Conservation (phyloP, 495 filamentous ascomycete species). For the Penicillium riverlandense region DNA sequence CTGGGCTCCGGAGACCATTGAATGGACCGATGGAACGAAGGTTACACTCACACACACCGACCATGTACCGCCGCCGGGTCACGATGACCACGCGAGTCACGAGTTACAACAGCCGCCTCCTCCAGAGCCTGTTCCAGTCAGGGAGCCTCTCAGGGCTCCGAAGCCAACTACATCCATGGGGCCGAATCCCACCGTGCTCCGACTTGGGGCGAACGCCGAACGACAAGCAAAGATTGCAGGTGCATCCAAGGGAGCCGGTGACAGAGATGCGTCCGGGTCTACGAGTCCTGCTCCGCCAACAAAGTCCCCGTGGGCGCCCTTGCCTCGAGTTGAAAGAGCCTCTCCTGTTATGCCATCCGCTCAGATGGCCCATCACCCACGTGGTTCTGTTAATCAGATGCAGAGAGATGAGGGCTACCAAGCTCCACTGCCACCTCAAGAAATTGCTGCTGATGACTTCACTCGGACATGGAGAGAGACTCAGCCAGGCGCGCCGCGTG, state of each 20-base stretch:
- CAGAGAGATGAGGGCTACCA: constrained; percentile 21
- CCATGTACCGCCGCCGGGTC: constrained; percentile 16
- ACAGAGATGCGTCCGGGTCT: constrained; percentile 71
- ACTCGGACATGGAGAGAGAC: constrained; percentile 77
- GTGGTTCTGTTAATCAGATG: constrained; percentile 22
- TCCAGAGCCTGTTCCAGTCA: constrained; percentile 13
- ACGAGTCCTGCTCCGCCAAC: constrained; percentile 70
- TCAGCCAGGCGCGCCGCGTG: constrained; percentile 54
- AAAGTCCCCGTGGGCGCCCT: constrained; percentile 85
- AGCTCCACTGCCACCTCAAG: constrained; percentile 51
- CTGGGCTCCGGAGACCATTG: constrained; percentile 92
- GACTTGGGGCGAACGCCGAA: constrained; percentile 44
- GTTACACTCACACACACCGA: constrained; percentile 60
- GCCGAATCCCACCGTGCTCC: constrained; percentile 47
- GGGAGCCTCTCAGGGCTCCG: constrained; percentile 27
- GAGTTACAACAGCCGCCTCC: constrained; percentile 8
- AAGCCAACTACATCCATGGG: constrained; percentile 43
- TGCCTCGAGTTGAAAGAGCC: constrained; percentile 77
- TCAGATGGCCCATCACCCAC: constrained; percentile 24
- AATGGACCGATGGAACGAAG: constrained; percentile 97
- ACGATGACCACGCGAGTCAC: constrained; percentile 16
- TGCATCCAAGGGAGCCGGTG: constrained; percentile 57
- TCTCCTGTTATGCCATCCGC: constrained; percentile 54
- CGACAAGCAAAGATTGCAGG: constrained; percentile 45
- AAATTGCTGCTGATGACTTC: constrained; percentile 93